Evolutionary conservation across 1,284 basidiomycete species (phyloP), one percentile per base, ranked within the genome.

Genomic region (Cystobasidium slooffiae): DNA sequence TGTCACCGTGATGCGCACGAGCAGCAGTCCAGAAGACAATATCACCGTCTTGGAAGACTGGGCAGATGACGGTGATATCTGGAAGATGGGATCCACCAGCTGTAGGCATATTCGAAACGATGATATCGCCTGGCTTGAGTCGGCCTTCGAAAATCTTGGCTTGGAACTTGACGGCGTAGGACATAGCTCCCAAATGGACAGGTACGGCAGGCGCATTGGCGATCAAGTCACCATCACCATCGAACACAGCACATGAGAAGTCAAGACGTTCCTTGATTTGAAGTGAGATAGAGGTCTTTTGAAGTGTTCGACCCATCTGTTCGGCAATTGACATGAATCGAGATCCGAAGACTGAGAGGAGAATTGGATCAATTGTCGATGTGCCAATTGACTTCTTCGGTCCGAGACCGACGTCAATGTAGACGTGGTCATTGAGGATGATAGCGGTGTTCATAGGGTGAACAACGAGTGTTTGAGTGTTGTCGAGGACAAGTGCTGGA

Each of bases 1-100:
- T 83, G 62, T 83, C 83, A 47, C 53, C 68, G 86, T 96, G 83
- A 64, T 84, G 83, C 0, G 91, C 94, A 61, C 93, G 87, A 22
- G 91, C 93, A 12, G 93, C 94, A 16, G 91, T 93, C 81, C 94
- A 95, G 84, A 95, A 95, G 78, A 94, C 92, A 80, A 94, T 93
- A 78, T 92, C 86, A 41, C 78, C 77, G 12, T 80, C 77, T 44
- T 66, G 80, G 82, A 94, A 95, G 44, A 94, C 93, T 20, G 93
- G 93, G 0, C 91, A 93, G 82, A 95, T 95, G 79, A 93, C 86
- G 0, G 61, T 44, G 37, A 68, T 89, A 80, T 81, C 90, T 88
- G 69, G 70, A 18, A 69, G 52, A 53, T 73, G 72, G 31, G 89
- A 91, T 81, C 92, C 93, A 73, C 93, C 85, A 0, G 84, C 84